Percentiles rank a stretch among this genome's conserved stretches.
phyloP scores from a whole-genome alignment of 139 green algal genomes.

The Pseudopediastrum boryanum region DNA sequence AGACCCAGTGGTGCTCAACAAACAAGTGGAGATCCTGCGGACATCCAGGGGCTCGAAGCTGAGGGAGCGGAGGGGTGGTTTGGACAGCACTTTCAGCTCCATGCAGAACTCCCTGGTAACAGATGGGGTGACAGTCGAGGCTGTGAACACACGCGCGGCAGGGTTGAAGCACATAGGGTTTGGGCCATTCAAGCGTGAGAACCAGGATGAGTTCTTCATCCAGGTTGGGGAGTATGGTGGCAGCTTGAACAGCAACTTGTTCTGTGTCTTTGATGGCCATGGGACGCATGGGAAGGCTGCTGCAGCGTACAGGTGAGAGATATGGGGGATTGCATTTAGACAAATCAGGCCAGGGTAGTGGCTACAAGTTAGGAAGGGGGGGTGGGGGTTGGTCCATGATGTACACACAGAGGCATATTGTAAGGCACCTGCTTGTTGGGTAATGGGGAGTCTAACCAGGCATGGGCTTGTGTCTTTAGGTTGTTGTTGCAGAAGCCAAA shows the following conservation, averaged over 20 bases:
- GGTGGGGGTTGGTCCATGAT: no score
- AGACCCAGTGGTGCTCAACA: slow-evolving; percentile 12
- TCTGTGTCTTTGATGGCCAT: slow-evolving; percentile 62
- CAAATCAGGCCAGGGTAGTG: no score
- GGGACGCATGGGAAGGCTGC: slow-evolving; percentile 46
- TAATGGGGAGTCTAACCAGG: no score
- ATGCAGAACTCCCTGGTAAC: slow-evolving; percentile 20
- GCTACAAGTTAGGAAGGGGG: no score
- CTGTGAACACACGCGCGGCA: slow-evolving; percentile 35
- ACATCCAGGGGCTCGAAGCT: slow-evolving; percentile 27
- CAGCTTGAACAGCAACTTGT: slow-evolving; percentile 40
- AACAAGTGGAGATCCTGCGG: slow-evolving; percentile 27
- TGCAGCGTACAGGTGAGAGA: slow-evolving; percentile 46
- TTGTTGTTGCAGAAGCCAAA: no score
- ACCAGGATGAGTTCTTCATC: slow-evolving; percentile 59
- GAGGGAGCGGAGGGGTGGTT: slow-evolving; percentile 20
- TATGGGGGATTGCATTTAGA: no score
- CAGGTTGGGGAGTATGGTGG: slow-evolving; percentile 44
- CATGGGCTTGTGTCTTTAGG: no score
- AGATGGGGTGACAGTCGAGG: background rate
- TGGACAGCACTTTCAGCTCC: slow-evolving; percentile 30
- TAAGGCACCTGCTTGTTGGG: no score
- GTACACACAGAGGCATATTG: no score
- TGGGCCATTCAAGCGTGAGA: slow-evolving; percentile 56
- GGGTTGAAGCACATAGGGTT: slow-evolving; percentile 60